Evolutionary conservation across 495 filamentous ascomycete genomes (phyloP), one percentile per base, ranked within the genome.

Genomic region (Daldinia loculata): DNA sequence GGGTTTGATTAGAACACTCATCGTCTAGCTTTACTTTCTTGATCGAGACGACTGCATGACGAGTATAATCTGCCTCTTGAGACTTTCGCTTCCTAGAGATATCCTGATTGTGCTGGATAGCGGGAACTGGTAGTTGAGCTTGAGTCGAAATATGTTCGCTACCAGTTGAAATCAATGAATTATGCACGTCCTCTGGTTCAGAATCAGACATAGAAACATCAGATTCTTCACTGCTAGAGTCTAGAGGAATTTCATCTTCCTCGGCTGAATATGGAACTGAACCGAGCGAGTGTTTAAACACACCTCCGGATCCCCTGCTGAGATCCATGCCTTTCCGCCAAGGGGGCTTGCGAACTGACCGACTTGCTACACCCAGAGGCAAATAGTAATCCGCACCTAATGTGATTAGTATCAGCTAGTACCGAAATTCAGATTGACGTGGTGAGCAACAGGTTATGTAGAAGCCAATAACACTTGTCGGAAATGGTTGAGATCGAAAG

Each of bases 71-170:
- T 56, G 57, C 29, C 7, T 62, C 27, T 34, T 53, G 63, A 24
- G 76, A 71, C 57, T 83, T 84, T 48, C 82, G 79, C 70, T 85
- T 86, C 56, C 65, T 80, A 17, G 75, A 77, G 15, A 60, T 43
- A 26, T 5, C 63, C 48, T 56, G 56, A 15, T 12, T 43, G 56
- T 45, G 45, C 32, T 67, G 63, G n/a, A 29, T 12, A 56, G 26
- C 26, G n/a, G 53, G 30, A 27, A 57, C 52, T 38, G 51, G 48
- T 9, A 39, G 58, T 24, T 55, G 24, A 19, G 59, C 62, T 52
- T 70, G 43, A 15, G 27, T 61, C 24, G 66, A 41, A 30, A 63
- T 26, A 11, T 59, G 52, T 61, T 61, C 58, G 17, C 39, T 62
- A 27, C 60, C 63, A 56, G 63, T 59, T 19, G 61, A 50, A 32